Evolutionary conservation across 306 rosid genomes (phyloP).

Genomic region (Castanospermum australe): DNA sequence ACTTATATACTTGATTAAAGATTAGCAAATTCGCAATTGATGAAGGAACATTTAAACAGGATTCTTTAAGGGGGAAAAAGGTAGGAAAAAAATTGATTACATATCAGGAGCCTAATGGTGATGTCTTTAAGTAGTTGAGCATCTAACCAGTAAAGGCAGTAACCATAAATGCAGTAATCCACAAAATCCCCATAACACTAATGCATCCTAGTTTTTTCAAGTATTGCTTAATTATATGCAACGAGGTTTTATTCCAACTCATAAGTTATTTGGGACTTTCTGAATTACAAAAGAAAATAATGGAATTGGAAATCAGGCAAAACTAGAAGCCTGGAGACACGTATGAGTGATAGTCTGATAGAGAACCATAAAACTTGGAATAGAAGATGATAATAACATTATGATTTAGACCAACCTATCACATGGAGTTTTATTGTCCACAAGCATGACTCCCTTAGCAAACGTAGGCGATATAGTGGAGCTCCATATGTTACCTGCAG

Average conservation of each 20-base stretch:
- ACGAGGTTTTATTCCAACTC: background rate
- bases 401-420: conserved; percentile 59
- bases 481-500: conserved; percentile 86
- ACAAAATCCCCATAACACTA: background rate
- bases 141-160: background rate
- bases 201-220: background rate
- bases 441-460: conserved; percentile 56
- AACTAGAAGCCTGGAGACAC: background rate
- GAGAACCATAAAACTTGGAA: conserved; percentile 6
- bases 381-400: conserved; percentile 9
- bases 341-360: background rate
- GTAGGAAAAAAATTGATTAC: background rate
- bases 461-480: conserved; percentile 61
- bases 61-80: background rate
- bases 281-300: conserved; percentile 7
- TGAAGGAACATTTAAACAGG: background rate
- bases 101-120: background rate
- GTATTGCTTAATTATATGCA: background rate
- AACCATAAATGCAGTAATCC: conserved; percentile 3
- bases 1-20: background rate
- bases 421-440: conserved; percentile 87
- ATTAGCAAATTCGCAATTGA: background rate
- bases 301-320: background rate
- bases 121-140: background rate
- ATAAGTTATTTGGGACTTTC: background rate